A percentile compares a stretch with the other conserved stretches of the same genome.
These are phyloP conservation scores for Tuber brumale DNA, from an alignment of 495 filamentous ascomycete genomes.

Conservation along the genomic window DNA sequence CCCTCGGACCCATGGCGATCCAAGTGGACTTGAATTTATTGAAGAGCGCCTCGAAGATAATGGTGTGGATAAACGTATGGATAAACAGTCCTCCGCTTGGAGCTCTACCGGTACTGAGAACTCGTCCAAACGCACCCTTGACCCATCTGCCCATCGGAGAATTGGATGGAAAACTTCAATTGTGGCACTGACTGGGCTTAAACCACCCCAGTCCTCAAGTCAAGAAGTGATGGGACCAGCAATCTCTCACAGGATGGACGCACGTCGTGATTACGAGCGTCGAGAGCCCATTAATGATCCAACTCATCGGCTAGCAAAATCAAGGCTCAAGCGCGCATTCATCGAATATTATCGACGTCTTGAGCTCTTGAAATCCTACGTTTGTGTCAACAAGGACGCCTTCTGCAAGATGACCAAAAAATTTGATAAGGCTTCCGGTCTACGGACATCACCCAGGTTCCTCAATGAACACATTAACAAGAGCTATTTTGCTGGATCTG, in stretches of 20 bases:
- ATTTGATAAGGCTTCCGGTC: conserved; percentile 82
- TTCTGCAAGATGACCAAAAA: conserved; percentile 99
- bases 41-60: conserved; percentile 33
- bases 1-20: conserved; percentile 36
- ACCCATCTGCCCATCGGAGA: conserved; percentile 27
- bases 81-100: conserved; percentile 12
- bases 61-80: conserved; percentile 20
- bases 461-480: conserved; percentile 90
- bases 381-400: conserved; percentile 78
- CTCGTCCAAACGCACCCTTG: conserved; percentile 34
- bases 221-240: conserved; percentile 19
- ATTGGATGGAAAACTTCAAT: conserved; percentile 45
- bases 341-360: conserved; percentile 89
- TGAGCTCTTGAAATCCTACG: conserved; percentile 85
- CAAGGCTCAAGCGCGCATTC: conserved; percentile 80
- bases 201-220: conserved; percentile 8
- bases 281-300: conserved; percentile 36
- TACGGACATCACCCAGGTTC: conserved; percentile 68
- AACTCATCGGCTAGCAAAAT: conserved; percentile 55
- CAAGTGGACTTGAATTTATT: conserved; percentile 47
- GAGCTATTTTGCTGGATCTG: conserved; percentile 81
- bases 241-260: conserved; percentile 17
- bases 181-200: conserved; percentile 23
- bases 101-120: conserved; percentile 26
- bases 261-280: conserved; percentile 43